phyloP scores from a whole-genome alignment of 2,329 filamentous ascomycete genomes.

The Claviceps citrina region DNA sequence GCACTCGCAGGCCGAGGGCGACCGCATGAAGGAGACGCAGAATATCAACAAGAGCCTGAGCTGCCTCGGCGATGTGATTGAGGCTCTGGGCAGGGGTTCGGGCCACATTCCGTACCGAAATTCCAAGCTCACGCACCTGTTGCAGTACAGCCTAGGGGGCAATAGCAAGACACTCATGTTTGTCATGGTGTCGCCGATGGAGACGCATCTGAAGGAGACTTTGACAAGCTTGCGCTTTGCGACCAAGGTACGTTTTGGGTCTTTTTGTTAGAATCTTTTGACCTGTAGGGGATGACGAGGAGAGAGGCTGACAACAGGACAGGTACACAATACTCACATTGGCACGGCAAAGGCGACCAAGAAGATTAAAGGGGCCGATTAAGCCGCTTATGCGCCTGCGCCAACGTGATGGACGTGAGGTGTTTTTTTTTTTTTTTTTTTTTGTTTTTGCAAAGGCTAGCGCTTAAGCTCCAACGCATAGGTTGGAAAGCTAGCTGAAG shows the following conservation, averaged over 20 bases:
- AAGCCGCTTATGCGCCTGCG: no score
- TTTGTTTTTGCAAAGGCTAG: no score
- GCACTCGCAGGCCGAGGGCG: conserved; percentile 72
- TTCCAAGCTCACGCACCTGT: conserved; percentile 87
- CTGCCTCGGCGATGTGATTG: conserved; percentile 87
- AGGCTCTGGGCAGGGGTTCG: conserved; percentile 71
- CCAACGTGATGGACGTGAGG: no score
- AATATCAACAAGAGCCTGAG: conserved; percentile 94
- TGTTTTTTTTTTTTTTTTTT: no score
- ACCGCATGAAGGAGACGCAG: conserved; percentile 82
- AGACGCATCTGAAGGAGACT: conserved; percentile 82
- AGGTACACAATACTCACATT: conserved; percentile 82
- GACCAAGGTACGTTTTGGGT: conserved; percentile 63
- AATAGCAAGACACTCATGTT: conserved; percentile 99
- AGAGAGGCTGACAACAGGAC: conserved; percentile 4
- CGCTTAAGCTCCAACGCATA: no score
- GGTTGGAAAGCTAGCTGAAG: no score
- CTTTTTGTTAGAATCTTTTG: no score
- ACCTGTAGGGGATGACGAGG: no score
- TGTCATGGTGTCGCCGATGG: conserved; percentile 88
- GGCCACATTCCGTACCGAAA: conserved; percentile 87
- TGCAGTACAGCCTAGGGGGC: conserved; percentile 87
- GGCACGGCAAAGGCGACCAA: conserved; percentile 69
- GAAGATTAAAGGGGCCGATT: conserved; percentile 30
- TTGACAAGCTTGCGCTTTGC: conserved; percentile 91